Conservation (phyloP, 2,329 filamentous ascomycete genomes). For the Alternaria conjuncta region DNA sequence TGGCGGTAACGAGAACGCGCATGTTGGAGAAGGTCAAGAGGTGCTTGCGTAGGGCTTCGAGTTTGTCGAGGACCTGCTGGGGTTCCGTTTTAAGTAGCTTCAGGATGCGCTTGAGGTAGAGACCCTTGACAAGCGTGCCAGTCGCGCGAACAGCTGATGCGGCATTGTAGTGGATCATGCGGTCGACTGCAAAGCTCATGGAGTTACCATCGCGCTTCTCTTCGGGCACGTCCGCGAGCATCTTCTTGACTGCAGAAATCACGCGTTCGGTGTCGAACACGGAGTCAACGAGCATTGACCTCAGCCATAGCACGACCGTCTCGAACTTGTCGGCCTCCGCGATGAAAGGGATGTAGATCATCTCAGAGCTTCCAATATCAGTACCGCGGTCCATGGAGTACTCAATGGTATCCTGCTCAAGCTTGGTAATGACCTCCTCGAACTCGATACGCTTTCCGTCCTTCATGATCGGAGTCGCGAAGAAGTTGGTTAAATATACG, state of each 20-base stretch:
- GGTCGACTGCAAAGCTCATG: slow-evolving; percentile 68
- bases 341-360: slow-evolving; percentile 80
- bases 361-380: slow-evolving; percentile 78
- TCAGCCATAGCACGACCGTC: slow-evolving; percentile 81
- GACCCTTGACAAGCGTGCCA: slow-evolving; percentile 81
- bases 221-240: slow-evolving; percentile 90
- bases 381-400: slow-evolving; percentile 76
- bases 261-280: slow-evolving; percentile 78
- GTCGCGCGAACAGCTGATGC: slow-evolving; percentile 79
- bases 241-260: slow-evolving; percentile 72
- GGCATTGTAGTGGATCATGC: slow-evolving; percentile 79
- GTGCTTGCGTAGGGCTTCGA: slow-evolving; percentile 75
- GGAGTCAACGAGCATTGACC: slow-evolving; percentile 84
- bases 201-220: slow-evolving; percentile 82
- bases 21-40: slow-evolving; percentile 87
- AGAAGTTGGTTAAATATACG: slow-evolving; percentile 90
- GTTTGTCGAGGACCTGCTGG: slow-evolving; percentile 74
- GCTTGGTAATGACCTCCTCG: slow-evolving; percentile 87
- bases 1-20: slow-evolving; percentile 81
- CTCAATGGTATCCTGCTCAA: slow-evolving; percentile 89
- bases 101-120: slow-evolving; percentile 86
- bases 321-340: slow-evolving; percentile 88
- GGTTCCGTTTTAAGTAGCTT: slow-evolving; percentile 80
- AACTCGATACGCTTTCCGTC: slow-evolving; percentile 81
- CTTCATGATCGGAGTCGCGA: slow-evolving; percentile 83